Evolutionary conservation across 1,139 yeast genomes (phyloP).

Genomic region (Candida tunisiensis): DNA sequence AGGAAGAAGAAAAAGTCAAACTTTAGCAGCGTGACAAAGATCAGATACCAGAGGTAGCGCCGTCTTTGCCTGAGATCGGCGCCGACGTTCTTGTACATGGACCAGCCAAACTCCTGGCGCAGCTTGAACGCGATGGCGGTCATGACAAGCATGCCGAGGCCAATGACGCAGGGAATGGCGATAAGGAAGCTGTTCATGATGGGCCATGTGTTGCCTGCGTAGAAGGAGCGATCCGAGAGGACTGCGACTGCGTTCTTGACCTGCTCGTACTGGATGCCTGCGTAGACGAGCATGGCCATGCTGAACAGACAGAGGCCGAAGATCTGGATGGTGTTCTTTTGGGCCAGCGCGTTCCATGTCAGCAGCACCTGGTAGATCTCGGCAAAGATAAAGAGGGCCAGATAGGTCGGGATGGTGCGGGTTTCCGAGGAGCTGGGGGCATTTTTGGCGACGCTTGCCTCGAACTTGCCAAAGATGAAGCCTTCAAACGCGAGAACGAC

Average conservation of each 20-base stretch:
- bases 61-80: constrained; percentile 28
- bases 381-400: constrained; percentile 31
- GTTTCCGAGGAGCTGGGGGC: constrained; percentile 9
- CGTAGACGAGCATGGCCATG: constrained; percentile 32
- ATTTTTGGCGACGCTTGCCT: constrained; percentile 7
- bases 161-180: constrained; percentile 30
- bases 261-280: constrained; percentile 35
- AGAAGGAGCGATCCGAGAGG: constrained; percentile 15
- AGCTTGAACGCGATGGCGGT: constrained; percentile 20
- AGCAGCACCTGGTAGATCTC: constrained; percentile 25
- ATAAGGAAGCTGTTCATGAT: constrained; percentile 23
- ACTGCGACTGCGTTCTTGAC: constrained; percentile 16
- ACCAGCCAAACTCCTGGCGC: constrained; percentile 32
- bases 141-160: constrained; percentile 23
- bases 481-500: constrained; percentile 14
- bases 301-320: constrained; percentile 29
- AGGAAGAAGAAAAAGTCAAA: constrained; percentile 34
- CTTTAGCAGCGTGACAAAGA: constrained; percentile 22
- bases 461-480: constrained; percentile 15
- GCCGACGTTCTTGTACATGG: constrained; percentile 33
- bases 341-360: constrained; percentile 26
- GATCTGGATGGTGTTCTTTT: constrained; percentile 26
- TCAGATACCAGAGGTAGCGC: constrained; percentile 26
- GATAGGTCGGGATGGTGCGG: constrained; percentile 19
- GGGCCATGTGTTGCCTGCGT: constrained; percentile 15